phyloP scores from a whole-genome alignment of 129 eudicot genomes.

The Arctium minus region DNA sequence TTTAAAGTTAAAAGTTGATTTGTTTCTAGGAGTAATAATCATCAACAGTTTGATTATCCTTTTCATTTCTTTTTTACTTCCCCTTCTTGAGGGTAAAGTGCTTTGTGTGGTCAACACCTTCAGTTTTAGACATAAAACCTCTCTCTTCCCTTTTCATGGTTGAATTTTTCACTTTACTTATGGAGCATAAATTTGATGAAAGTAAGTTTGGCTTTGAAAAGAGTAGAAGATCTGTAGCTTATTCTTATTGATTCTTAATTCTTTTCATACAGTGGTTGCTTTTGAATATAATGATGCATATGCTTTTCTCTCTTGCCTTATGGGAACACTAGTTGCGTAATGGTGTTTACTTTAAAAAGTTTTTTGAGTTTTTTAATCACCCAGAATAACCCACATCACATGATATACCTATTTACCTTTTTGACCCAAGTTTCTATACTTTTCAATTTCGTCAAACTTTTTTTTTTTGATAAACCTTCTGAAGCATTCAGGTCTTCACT shows the following conservation, averaged over 20 bases:
- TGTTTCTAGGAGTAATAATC: not conserved
- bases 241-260: constrained; percentile 50
- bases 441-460: not conserved
- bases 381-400: constrained; percentile 17
- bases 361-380: constrained; percentile 6
- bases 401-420: not conserved
- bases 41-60: not conserved
- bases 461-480: not conserved
- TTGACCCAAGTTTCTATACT: not conserved
- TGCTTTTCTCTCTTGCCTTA: constrained; percentile 47
- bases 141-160: constrained; percentile 33
- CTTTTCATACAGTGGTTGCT: constrained; percentile 51
- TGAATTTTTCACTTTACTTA: constrained; percentile 46
- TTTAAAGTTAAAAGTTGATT: not conserved
- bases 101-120: constrained; percentile 86
- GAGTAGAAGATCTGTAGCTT: constrained; percentile 28
- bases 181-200: constrained; percentile 30
- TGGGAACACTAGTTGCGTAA: constrained; percentile 36
- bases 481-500: not conserved
- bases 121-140: constrained; percentile 45
- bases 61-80: constrained; percentile 33
- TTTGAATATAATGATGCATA: constrained; percentile 28
- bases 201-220: constrained; percentile 51
- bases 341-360: constrained; percentile 37
- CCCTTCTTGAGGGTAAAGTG: constrained; percentile 53